These are phyloP conservation scores for Mucor piriformis DNA, from an alignment of 371 early-diverging fungal species.

Conservation along the genomic window DNA sequence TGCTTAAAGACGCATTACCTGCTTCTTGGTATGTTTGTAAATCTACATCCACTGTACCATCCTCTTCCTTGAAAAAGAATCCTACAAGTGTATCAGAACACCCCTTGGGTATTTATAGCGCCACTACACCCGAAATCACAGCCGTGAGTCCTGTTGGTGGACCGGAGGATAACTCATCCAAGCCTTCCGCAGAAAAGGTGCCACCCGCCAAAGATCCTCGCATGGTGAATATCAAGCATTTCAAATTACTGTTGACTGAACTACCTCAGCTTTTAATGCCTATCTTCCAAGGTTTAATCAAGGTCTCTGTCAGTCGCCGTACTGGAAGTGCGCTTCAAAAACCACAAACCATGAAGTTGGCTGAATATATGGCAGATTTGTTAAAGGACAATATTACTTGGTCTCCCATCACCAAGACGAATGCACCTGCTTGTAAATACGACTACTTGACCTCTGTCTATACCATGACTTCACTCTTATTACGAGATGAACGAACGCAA, in stretches of 20 bases:
- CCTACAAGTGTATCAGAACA: conserved; percentile 29
- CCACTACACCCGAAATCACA: neutral
- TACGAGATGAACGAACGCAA: conserved; percentile 64
- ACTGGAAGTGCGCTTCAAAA: conserved; percentile 55
- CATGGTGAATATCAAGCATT: conserved; percentile 70
- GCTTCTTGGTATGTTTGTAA: conserved; percentile 67
- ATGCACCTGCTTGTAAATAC: conserved; percentile 49
- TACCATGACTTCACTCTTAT: conserved; percentile 47
- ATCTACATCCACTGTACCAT: neutral
- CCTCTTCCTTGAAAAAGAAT: conserved; percentile 23
- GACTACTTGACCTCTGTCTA: conserved; percentile 60
- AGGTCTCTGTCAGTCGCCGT: conserved; percentile 67
- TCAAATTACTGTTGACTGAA: conserved; percentile 68
- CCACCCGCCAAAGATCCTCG: conserved; percentile 54
- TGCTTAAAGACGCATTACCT: conserved; percentile 66
- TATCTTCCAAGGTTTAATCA: conserved; percentile 73
- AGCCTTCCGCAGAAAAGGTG: conserved; percentile 9
- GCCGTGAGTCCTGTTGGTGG: neutral
- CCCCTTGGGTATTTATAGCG: conserved; percentile 42
- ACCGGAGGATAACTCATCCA: too few relatives aligned
- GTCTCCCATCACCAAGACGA: conserved; percentile 34
- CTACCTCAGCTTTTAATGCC: conserved; percentile 67
- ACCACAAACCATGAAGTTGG: conserved; percentile 61
- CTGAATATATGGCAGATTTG: conserved; percentile 54
- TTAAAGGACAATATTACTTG: conserved; percentile 59